These are phyloP conservation scores for Gastrodia elata DNA, from an alignment of 106 monocot species.

Conservation along the genomic window DNA sequence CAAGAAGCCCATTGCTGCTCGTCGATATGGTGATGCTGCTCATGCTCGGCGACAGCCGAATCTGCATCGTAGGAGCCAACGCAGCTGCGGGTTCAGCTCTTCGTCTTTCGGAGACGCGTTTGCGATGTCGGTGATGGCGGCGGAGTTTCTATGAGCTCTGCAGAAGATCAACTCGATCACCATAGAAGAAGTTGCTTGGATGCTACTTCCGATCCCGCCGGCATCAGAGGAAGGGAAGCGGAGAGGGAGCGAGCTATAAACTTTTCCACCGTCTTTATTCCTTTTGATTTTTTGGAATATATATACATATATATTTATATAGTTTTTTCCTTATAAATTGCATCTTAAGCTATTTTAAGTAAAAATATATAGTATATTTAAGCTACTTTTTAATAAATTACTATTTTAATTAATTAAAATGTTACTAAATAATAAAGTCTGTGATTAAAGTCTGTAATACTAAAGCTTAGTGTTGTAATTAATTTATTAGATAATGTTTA, in stretches of 20 bases:
- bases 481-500: too few relatives aligned
- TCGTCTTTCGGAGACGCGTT: constrained; percentile 1
- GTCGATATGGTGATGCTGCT: constrained; percentile 94
- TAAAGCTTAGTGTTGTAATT: too few relatives aligned
- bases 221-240: constrained; percentile 17
- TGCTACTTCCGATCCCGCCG: constrained; percentile 20
- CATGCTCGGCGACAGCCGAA: constrained; percentile 91
- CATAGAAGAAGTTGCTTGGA: constrained; percentile 17
- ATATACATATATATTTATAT: too few relatives aligned
- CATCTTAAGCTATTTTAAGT: too few relatives aligned
- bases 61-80: constrained; percentile 73
- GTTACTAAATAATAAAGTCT: too few relatives aligned
- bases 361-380: too few relatives aligned
- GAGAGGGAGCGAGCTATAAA: background rate
- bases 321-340: too few relatives aligned
- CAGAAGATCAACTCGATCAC: background rate
- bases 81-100: constrained; percentile 11
- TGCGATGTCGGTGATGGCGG: background rate
- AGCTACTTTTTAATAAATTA: too few relatives aligned
- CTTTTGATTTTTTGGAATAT: too few relatives aligned
- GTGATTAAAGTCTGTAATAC: too few relatives aligned
- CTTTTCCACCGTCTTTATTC: background rate
- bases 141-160: constrained; percentile 3
- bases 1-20: constrained; percentile 64
- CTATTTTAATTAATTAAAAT: too few relatives aligned